Evolutionary conservation across 1,284 basidiomycete species (phyloP).

Genomic region (Blastosporella zonata): DNA sequence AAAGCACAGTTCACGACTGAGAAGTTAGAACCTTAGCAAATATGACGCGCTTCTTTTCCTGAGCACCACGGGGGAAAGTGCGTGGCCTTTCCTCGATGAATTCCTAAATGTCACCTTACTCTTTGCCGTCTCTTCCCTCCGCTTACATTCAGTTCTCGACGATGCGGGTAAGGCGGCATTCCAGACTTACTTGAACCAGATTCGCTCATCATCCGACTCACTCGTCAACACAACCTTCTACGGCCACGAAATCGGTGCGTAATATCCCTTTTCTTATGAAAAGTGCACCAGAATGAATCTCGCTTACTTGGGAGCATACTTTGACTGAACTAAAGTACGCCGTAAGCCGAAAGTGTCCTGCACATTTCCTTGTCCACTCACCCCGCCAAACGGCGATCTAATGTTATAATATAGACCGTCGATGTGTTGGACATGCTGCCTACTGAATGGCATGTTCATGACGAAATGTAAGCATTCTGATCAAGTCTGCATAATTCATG

Average conservation of each 20-base stretch:
- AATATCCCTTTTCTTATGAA: background rate
- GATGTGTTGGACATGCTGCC: conserved; percentile 64
- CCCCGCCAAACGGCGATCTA: background rate
- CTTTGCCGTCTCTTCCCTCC: background rate
- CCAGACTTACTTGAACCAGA: conserved; percentile 58
- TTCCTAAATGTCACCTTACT: background rate
- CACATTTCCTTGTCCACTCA: background rate
- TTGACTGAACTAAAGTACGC: conserved; percentile 68
- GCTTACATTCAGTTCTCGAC: conserved; percentile 48
- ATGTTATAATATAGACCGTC: conserved; percentile 50
- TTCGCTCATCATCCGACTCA: conserved; percentile 71
- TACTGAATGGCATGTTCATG: conserved; percentile 56
- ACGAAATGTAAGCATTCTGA: conserved; percentile 48
- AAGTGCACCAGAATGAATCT: background rate
- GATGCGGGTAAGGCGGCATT: conserved; percentile 58
- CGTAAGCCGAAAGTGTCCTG: conserved; percentile 32
- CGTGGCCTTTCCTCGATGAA: background rate
- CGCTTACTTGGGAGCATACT: conserved; percentile 51
- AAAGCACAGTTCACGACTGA: conserved; percentile 53
- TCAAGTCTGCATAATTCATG: background rate
- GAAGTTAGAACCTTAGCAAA: conserved; percentile 43
- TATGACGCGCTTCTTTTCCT: conserved; percentile 75
- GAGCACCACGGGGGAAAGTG: conserved; percentile 67
- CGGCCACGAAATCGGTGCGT: conserved; percentile 37
- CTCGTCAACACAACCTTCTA: conserved; percentile 68